phyloP scores from a whole-genome alignment of 140 eudicot genomes.

The Flaveria floridana region DNA sequence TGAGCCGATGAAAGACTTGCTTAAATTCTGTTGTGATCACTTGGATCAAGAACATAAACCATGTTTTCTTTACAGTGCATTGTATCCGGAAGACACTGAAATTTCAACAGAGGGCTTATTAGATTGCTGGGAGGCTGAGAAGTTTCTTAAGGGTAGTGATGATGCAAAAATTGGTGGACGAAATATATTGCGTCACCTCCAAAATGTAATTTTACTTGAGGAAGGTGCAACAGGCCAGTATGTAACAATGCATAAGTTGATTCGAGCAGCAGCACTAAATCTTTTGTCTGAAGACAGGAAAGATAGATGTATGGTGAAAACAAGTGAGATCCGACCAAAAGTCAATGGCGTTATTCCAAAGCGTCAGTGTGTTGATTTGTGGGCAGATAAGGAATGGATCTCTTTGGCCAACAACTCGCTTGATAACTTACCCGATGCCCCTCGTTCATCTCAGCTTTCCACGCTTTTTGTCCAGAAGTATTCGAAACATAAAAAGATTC shows the following conservation, averaged over 20 bases:
- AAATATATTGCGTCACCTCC: conserved; percentile 20
- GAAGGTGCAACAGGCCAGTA: conserved; percentile 14
- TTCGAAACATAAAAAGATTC: conserved; percentile 17
- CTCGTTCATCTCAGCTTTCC: conserved; percentile 24
- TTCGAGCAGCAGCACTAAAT: conserved; percentile 30
- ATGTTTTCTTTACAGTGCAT: conserved; percentile 39
- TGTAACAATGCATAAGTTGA: conserved; percentile 38
- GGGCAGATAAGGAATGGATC: conserved; percentile 32
- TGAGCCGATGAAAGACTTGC: conserved; percentile 25
- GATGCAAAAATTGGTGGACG: conserved; percentile 16
- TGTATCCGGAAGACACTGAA: conserved; percentile 40
- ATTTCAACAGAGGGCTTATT: conserved; percentile 28
- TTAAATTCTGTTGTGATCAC: conserved; percentile 33
- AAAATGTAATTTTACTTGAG: conserved; percentile 33
- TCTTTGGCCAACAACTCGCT: conserved; percentile 38
- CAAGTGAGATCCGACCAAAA: conserved; percentile 19
- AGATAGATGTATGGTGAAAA: conserved; percentile 29
- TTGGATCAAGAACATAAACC: conserved; percentile 29
- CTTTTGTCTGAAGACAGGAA: conserved; percentile 2
- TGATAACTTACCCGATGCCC: conserved; percentile 21
- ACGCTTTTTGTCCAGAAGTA: conserved; percentile 43
- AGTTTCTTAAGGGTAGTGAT: conserved; percentile 16
- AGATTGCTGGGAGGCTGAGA: conserved; percentile 40
- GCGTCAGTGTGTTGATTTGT: conserved; percentile 19
- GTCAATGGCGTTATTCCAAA: background rate